Percentiles rank a stretch among this genome's conserved stretches.
phyloP scores from a whole-genome alignment of 148 eudicot species.

The Rhododendron ovatum region DNA sequence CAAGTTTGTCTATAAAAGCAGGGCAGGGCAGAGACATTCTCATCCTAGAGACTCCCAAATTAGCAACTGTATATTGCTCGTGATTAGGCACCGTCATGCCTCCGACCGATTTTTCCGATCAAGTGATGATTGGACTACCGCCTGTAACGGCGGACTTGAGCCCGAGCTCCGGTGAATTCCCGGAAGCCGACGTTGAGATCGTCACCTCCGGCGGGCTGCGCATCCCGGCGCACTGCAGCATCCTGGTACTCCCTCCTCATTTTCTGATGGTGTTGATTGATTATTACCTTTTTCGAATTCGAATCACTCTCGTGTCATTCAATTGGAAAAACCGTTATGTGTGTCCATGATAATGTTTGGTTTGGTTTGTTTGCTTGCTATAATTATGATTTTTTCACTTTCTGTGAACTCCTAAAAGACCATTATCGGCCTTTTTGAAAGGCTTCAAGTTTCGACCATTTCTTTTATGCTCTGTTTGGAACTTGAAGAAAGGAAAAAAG shows the following conservation, averaged over 20 bases:
- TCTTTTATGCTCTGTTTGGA: too few species aligned
- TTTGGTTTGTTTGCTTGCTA: neutral
- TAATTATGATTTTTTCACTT: too few species aligned
- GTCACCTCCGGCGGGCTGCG: conserved; percentile 56
- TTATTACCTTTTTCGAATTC: neutral
- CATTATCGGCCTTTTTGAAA: too few species aligned
- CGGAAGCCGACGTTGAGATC: conserved; percentile 35
- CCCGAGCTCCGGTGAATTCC: conserved; percentile 21
- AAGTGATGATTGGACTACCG: neutral
- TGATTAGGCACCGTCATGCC: conserved; percentile 9
- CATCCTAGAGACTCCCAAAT: neutral
- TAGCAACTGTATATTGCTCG: neutral
- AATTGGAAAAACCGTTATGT: neutral
- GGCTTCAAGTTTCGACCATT: too few species aligned
- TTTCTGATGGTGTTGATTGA: neutral
- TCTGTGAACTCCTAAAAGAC: too few species aligned
- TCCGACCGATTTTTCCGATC: conserved; percentile 5
- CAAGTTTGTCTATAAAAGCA: too few species aligned
- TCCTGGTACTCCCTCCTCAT: conserved; percentile 40
- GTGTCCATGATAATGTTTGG: neutral
- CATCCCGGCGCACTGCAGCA: conserved; percentile 63
- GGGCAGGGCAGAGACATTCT: neutral
- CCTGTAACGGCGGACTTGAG: conserved; percentile 10
- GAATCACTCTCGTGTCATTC: neutral
- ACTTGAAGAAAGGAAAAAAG: too few species aligned